phyloP scores from a whole-genome alignment of 371 early-diverging fungal genomes.

The Actinomortierella ambigua region DNA sequence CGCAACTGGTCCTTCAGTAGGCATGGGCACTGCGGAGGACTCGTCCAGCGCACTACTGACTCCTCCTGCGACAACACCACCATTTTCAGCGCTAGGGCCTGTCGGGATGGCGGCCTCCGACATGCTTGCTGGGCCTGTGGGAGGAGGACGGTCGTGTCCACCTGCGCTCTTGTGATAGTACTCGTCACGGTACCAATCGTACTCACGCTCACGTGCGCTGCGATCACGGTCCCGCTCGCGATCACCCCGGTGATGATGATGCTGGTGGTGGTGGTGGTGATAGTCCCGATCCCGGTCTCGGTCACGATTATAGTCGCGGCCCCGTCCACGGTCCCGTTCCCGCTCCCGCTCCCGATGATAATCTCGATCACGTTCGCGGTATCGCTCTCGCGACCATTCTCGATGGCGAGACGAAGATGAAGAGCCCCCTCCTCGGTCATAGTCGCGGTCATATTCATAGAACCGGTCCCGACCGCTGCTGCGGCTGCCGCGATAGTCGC shows the following conservation, averaged over 20 bases:
- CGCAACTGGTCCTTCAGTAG: too few relatives aligned
- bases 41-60: too few relatives aligned
- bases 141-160: too few relatives aligned
- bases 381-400: constrained; percentile 39
- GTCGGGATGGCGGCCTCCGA: too few relatives aligned
- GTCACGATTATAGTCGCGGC: constrained; percentile 16
- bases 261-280: too few relatives aligned
- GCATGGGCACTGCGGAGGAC: too few relatives aligned
- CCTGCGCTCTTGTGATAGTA: too few relatives aligned
- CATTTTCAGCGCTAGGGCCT: too few relatives aligned
- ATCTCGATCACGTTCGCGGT: constrained; percentile 11
- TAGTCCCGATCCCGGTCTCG: constrained; percentile 24
- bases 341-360: constrained; percentile 1
- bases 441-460: constrained; percentile 21
- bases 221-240: constrained; percentile 13
- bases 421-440: constrained; percentile 16
- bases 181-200: constrained; percentile 4
- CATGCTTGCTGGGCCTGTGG: too few relatives aligned
- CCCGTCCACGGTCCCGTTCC: constrained; percentile 15
- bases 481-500: constrained; percentile 18
- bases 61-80: too few relatives aligned
- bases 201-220: constrained; percentile 14
- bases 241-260: constrained; percentile 14
- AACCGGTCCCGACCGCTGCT: constrained; percentile 23
- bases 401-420: constrained; percentile 8